Evolutionary conservation across 345 rosid genomes (phyloP).

Genomic region (Excoecaria cochinchinensis): DNA sequence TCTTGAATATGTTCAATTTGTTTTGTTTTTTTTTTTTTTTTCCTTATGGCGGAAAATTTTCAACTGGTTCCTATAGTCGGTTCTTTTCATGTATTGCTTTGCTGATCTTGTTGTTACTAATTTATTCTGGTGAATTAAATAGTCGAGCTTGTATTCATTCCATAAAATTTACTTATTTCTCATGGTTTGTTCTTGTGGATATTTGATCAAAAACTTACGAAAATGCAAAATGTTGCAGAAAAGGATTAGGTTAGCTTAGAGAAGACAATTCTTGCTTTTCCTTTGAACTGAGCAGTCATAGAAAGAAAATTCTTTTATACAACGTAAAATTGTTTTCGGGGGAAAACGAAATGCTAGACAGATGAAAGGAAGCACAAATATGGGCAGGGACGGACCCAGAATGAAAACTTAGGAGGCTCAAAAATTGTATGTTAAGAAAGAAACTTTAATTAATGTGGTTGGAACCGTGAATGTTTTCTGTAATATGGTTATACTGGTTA

Average conservation of each 20-base stretch:
- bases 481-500: too few species aligned
- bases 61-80: background rate
- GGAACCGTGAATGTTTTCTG: too few species aligned
- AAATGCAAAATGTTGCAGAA: background rate
- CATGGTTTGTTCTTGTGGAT: background rate
- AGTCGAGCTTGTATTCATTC: background rate
- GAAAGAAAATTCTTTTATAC: background rate
- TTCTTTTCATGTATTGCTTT: background rate
- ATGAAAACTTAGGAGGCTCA: too few species aligned
- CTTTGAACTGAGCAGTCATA: background rate
- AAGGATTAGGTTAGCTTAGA: background rate
- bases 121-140: background rate
- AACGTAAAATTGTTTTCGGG: too few species aligned
- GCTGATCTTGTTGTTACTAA: background rate
- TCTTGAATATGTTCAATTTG: background rate
- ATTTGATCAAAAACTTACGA: background rate
- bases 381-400: too few species aligned
- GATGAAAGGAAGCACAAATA: too few species aligned
- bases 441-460: too few species aligned
- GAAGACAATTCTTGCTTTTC: background rate
- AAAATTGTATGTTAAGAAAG: too few species aligned
- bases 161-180: background rate
- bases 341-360: too few species aligned
- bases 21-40: background rate
- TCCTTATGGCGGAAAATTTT: background rate